Evolutionary conservation across 371 early-diverging fungal genomes (phyloP).

Genomic region (Funneliformis caledonium): DNA sequence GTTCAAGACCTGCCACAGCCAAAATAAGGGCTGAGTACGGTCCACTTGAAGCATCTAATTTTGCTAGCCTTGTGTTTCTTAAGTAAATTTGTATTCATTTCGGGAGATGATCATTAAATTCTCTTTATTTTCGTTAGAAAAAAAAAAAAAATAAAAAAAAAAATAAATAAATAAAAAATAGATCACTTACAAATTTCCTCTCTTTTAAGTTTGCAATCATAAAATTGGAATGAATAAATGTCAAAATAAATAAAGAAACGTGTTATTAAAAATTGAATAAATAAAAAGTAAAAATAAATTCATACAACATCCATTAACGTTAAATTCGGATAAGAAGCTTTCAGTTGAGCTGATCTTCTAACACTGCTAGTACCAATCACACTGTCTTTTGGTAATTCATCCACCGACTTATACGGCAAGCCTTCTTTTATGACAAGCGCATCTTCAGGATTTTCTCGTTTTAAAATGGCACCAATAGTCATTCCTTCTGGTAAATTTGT

Average conservation of each 20-base stretch:
- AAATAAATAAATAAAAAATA: neutral
- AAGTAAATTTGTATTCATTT: neutral
- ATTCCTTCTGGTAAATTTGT: conserved; percentile 88
- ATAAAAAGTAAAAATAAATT: conserved; percentile 20
- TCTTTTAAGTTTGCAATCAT: neutral
- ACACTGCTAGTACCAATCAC: conserved; percentile 93
- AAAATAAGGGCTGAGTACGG: conserved; percentile 83
- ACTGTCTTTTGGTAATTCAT: conserved; percentile 75
- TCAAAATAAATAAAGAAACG: neutral
- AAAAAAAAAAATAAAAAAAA: neutral
- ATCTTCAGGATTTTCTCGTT: conserved; percentile 90
- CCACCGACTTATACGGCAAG: conserved; percentile 48
- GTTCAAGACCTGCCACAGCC: conserved; percentile 87
- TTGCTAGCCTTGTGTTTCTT: conserved; percentile 84
- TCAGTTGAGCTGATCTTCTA: conserved; percentile 89
- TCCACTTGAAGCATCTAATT: conserved; percentile 81
- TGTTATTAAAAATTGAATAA: conserved; percentile 20
- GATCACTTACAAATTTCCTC: conserved; percentile 40
- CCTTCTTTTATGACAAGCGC: conserved; percentile 74
- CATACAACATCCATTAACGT: conserved; percentile 81
- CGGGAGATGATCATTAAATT: neutral
- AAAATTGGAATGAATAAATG: neutral
- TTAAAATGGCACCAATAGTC: conserved; percentile 80
- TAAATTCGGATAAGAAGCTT: conserved; percentile 77
- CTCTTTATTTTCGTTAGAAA: neutral